These are phyloP conservation scores for Ochetophila trinervis DNA, from an alignment of 306 rosid genomes.

Conservation along the genomic window DNA sequence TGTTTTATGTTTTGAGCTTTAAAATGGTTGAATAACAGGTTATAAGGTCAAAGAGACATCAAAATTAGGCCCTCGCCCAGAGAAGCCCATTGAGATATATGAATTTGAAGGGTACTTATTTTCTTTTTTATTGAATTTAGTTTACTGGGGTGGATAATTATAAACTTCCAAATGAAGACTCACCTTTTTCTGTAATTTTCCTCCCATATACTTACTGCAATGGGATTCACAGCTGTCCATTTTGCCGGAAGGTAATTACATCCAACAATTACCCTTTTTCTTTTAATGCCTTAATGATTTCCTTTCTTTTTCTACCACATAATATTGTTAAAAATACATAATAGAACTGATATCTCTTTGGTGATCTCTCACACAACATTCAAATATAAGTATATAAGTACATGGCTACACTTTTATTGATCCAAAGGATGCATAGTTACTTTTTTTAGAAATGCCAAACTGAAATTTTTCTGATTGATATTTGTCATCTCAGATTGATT, in stretches of 20 bases:
- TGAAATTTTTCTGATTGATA: not conserved
- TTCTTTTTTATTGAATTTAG: slow-evolving; percentile 5
- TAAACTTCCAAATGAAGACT: slow-evolving; percentile 26
- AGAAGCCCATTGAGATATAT: slow-evolving; percentile 88
- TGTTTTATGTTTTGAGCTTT: not conserved
- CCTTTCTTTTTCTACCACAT: not conserved
- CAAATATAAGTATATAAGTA: not conserved
- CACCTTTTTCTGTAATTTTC: slow-evolving; percentile 22
- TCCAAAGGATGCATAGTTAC: no score
- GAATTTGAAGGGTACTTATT: slow-evolving; percentile 82
- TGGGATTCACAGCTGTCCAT: slow-evolving; percentile 75
- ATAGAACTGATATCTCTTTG: no score
- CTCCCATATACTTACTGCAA: slow-evolving; percentile 21
- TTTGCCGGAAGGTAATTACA: slow-evolving; percentile 86
- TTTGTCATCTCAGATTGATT: not conserved
- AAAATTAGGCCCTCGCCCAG: slow-evolving; percentile 82
- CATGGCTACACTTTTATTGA: not conserved
- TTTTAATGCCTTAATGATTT: not conserved
- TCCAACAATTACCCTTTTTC: not conserved
- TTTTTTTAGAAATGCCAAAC: no score
- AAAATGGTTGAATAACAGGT: slow-evolving; percentile 45
- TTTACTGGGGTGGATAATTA: slow-evolving; percentile 4
- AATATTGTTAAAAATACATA: not conserved
- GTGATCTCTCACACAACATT: not conserved
- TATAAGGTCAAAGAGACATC: slow-evolving; percentile 76